phyloP scores from a whole-genome alignment of 1,284 basidiomycete species.

The Cystobasidiaceae sp. region DNA sequence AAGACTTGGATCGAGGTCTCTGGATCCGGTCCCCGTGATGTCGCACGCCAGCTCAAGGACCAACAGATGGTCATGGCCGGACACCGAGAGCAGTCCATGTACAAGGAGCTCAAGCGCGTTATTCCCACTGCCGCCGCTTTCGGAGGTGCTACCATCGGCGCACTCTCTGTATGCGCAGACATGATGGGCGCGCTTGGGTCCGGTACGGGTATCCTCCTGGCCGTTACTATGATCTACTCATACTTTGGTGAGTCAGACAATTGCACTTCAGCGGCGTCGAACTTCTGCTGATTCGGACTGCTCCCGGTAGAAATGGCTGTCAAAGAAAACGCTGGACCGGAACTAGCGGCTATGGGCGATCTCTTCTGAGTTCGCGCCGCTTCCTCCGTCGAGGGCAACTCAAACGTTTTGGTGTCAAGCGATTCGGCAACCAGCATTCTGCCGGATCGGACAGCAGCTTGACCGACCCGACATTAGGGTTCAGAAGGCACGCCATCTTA shows the following conservation, averaged over 20 bases:
- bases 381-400: too few relatives aligned
- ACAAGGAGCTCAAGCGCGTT: slow-evolving; percentile 96
- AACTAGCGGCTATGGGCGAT: slow-evolving; percentile 29
- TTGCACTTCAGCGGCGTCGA: too few relatives aligned
- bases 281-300: too few relatives aligned
- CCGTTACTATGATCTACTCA: slow-evolving; percentile 97
- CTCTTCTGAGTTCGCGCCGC: slow-evolving; percentile 28
- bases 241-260: slow-evolving; percentile 27
- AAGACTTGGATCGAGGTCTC: slow-evolving; percentile 99
- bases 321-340: slow-evolving; percentile 28
- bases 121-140: slow-evolving; percentile 97
- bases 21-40: slow-evolving; percentile 87
- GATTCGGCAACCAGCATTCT: too few relatives aligned
- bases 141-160: slow-evolving; percentile 89
- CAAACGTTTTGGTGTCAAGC: too few relatives aligned
- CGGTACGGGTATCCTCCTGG: slow-evolving; percentile 93
- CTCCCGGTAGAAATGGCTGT: slow-evolving; percentile 17
- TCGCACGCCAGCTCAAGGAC: slow-evolving; percentile 97
- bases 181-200: slow-evolving; percentile 92
- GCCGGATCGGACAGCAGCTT: too few relatives aligned
- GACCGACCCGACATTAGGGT: too few relatives aligned
- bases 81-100: slow-evolving; percentile 94
- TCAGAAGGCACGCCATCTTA: too few relatives aligned
- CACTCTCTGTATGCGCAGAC: slow-evolving; percentile 92
- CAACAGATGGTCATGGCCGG: slow-evolving; percentile 99